Evolutionary conservation across 495 filamentous ascomycete species (phyloP), one percentile per base, ranked within the genome.

Genomic region (Chaetomium fimeti): DNA sequence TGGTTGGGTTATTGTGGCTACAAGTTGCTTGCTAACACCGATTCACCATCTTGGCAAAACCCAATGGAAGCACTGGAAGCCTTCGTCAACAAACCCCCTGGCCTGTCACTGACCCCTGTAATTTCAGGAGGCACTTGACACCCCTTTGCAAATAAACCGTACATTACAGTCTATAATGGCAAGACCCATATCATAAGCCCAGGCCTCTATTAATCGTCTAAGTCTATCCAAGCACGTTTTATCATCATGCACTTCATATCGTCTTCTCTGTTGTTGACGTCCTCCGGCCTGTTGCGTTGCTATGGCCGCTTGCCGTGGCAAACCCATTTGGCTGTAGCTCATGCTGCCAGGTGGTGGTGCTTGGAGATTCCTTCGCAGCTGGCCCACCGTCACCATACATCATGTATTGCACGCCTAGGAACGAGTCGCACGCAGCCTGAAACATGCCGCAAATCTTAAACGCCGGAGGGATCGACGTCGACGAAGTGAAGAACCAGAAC

Each of bases 371-470:
- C 32, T 36, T 36, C 32, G 32, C 32, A 29, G 67, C 55, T 3
- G 68, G 66, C 49, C 72, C 74, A 22, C 85, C 83, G 42, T 85
- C 82, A 7, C 91, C 91, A 70, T 89, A 98, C 79, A 91, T 84
- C 75, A 83, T 88, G 72, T 91, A 97, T 73, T 98, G 95, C 24
- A 90, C 69, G 16, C 92, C 94, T 62, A 98, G 79, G 62, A 90
- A 89, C 29, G 81, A 71, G 78, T 98, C 94, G 73, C 95, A 95
- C 8, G 81, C 73, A 66, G 91, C 91, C 79, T 98, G 94, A 76
- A 98, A 94, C 42, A 95, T 84, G 63, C 90, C 94, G 70, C 94
- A 97, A 54, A 93, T 66, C 76, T 95, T 95, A 80, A 98, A 98
- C 2, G 91, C 86, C 83, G 85, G 85, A 0, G 93, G 91, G 52